These are phyloP conservation scores for Phytophthora rubi DNA, from an alignment of 352 stramenopile species.

Conservation along the genomic window DNA sequence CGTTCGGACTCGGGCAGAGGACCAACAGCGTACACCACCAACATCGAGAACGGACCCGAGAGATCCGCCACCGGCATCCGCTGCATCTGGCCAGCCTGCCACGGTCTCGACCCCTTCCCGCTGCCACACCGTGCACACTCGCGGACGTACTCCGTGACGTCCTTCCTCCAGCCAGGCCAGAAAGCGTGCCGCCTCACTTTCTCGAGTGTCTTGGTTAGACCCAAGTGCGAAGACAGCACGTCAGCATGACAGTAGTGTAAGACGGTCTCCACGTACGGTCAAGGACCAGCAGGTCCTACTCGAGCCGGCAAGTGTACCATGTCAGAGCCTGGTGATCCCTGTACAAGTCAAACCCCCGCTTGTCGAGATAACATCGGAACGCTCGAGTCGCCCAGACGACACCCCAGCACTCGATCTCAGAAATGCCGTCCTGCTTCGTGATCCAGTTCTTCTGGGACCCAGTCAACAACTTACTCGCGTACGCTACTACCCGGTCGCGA, in stretches of 20 bases:
- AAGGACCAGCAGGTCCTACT: conserved; percentile 3
- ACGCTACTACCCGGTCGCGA: background rate
- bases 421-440: no score
- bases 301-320: conserved; percentile 2
- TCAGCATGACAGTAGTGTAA: conserved; percentile 17
- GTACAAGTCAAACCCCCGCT: background rate
- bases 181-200: conserved; percentile 5
- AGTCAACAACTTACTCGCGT: no score
- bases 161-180: conserved; percentile 1
- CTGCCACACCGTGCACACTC: background rate
- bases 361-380: no score
- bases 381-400: no score
- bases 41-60: background rate
- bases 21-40: conserved; percentile 1
- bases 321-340: background rate
- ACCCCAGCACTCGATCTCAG: no score
- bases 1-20: background rate
- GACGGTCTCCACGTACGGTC: conserved; percentile 13
- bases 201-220: conserved; percentile 9
- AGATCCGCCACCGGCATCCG: conserved; percentile 11
- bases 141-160: conserved; percentile 2
- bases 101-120: conserved; percentile 4
- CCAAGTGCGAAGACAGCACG: conserved; percentile 6
- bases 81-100: conserved; percentile 7
- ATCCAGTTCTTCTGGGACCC: no score